Evolutionary conservation across 345 rosid genomes (phyloP).

Genomic region (Eucalyptus regnans): DNA sequence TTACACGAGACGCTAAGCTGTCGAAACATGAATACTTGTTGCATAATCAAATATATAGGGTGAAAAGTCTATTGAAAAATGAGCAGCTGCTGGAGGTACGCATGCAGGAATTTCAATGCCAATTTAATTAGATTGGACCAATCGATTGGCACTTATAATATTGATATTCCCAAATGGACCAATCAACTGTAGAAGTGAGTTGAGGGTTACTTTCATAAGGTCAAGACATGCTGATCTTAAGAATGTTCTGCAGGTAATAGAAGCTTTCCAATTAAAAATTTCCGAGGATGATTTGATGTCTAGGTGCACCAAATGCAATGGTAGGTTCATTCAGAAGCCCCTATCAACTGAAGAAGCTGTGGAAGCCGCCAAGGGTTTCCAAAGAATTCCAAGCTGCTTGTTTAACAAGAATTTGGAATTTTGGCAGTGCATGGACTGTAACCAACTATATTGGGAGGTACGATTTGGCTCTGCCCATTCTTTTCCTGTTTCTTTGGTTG

Average conservation of each 20-base stretch:
- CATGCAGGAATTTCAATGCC: background rate
- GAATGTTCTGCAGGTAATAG: conserved; percentile 46
- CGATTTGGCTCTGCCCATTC: background rate
- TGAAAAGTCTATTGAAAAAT: conserved; percentile 77
- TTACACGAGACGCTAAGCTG: conserved; percentile 84
- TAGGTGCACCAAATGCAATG: conserved; percentile 92
- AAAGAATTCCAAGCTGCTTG: conserved; percentile 76
- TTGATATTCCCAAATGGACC: background rate
- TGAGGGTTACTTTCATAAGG: background rate
- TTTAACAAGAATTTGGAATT: conserved; percentile 78
- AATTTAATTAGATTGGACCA: background rate
- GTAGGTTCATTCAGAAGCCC: conserved; percentile 82
- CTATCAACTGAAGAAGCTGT: conserved; percentile 71
- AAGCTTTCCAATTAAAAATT: conserved; percentile 56
- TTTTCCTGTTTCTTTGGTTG: background rate
- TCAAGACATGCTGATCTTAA: background rate
- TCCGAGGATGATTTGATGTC: conserved; percentile 77
- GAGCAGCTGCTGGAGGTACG: conserved; percentile 90
- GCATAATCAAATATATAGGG: conserved; percentile 64
- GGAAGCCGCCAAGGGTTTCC: conserved; percentile 94
- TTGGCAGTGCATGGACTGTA: conserved; percentile 97
- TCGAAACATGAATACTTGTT: conserved; percentile 69
- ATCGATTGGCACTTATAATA: background rate
- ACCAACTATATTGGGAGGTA: conserved; percentile 98
- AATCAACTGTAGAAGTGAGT: background rate